Base-by-base conservation (phyloP, 148 eudicot genomes). In the Cornus suecica region DNA sequence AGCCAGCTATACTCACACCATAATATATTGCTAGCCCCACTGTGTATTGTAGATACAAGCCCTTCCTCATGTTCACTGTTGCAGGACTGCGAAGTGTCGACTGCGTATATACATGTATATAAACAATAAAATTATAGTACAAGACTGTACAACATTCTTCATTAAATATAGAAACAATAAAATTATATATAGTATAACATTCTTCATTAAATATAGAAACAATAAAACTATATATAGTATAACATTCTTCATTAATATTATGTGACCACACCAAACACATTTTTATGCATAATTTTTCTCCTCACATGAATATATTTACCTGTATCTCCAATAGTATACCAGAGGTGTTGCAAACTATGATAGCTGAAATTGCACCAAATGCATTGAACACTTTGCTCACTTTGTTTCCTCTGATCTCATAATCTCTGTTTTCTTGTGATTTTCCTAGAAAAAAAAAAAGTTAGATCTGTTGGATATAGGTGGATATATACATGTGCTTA, bases 291-390 rank as follows among this genome's bases (percentile, higher is more conserved):
- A n/a, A n/a, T n/a, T n/a, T n/a, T n/a, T n/a, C n/a, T n/a, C n/a
- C n/a, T n/a, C n/a, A n/a, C n/a, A n/a, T n/a, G n/a, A n/a, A n/a
- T n/a, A n/a, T n/a, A n/a, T n/a, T 68, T 48, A 89, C 93, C 90
- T 89, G 90, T 72, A 89, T 87, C 80, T 89, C 93, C 54, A 75
- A 84, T 72, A 86, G 72, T 84, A 90, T 88, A 66, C 90, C 94
- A 23, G 86, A 73, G 16, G 80, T 80, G 78, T 90, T 90, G 88
- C 87, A 81, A 27, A 86, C 87, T 8, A 90, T 80, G 52, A 90
- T 88, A 76, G 87, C 88, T 22, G 94, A 76, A 66, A 88, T 48
- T 8, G 94, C 94, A 30, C 88, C 84, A 45, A 90, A 83, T 66
- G 82, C 84, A 54, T 76, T 81, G 65, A 80, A 80, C 64, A 90